Evolutionary conservation across 1,284 basidiomycete genomes (phyloP).

Genomic region (Malassezia dermatis): DNA sequence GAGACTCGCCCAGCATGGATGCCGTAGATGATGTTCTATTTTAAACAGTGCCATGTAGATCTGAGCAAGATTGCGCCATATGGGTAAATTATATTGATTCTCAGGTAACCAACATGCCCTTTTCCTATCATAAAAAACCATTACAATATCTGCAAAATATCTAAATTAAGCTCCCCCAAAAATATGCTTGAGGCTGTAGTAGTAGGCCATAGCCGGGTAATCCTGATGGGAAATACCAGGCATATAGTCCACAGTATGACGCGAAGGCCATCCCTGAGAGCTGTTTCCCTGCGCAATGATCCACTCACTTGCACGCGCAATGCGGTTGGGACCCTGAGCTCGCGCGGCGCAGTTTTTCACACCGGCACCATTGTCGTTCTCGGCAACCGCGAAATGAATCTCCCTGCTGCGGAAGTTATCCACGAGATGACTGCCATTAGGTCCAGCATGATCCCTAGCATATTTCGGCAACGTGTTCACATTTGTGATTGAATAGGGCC

Average conservation of each 20-base stretch:
- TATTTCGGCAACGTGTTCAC: slow-evolving; percentile 12
- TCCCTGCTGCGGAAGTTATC: slow-evolving; percentile 22
- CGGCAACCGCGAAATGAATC: slow-evolving; percentile 29
- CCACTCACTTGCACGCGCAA: slow-evolving; percentile 35
- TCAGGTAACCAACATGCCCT: too few relatives aligned
- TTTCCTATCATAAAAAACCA: too few relatives aligned
- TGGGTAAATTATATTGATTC: too few relatives aligned
- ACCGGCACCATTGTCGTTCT: slow-evolving; percentile 32
- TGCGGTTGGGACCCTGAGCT: slow-evolving; percentile 34
- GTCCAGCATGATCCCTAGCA: slow-evolving; percentile 23
- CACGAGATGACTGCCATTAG: slow-evolving; percentile 17
- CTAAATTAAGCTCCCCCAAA: background rate
- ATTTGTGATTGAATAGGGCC: slow-evolving; percentile 28
- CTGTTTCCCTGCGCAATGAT: slow-evolving; percentile 19
- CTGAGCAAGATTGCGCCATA: too few relatives aligned
- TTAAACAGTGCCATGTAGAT: background rate
- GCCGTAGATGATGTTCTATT: background rate
- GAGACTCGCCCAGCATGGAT: slow-evolving; percentile 5
- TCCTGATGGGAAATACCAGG: slow-evolving; percentile 38
- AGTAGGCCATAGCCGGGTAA: slow-evolving; percentile 18
- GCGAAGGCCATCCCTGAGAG: slow-evolving; percentile 21
- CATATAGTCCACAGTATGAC: slow-evolving; percentile 31
- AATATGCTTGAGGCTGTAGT: slow-evolving; percentile 1
- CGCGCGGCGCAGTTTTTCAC: slow-evolving; percentile 28
- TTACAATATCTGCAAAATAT: background rate